Base-by-base conservation (phyloP, 306 rosid genomes). In the Comarum palustre region DNA sequence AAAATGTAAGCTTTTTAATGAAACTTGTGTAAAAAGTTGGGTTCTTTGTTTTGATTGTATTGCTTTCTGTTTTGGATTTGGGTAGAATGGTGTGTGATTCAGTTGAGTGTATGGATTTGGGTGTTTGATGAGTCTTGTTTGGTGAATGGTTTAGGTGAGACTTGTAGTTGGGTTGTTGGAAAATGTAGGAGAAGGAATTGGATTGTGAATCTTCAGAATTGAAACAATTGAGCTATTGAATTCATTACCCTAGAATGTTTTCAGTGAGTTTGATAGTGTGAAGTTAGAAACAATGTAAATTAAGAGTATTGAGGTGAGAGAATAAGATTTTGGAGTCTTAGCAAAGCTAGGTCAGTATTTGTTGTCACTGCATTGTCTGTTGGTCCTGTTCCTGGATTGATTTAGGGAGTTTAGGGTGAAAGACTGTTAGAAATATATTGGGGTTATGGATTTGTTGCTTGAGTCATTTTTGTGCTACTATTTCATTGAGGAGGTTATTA, bases 1-100 rank as follows among this genome's bases (percentile, higher is more conserved):
- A 78, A 79, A 80, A 82, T 82, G 98, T 90, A 80, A 84, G 90
- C 77, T 80, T 71, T 75, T 46, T 51, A 6, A 13, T 11, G 36
- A 3, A 64, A 20, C n/a, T 0, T 66, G 34, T 51, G 12, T 34
- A 45, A 10, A 9, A 19, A 66, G 55, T 41, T 43, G 79, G 50
- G 61, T 52, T 58, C 80, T 81, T 76, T 39, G 8, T 48, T 62
- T 43, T 47, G 22, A 13, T n/a, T 43, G 3, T 63, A 15, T 48
- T 71, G 68, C 63, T 50, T 82, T 78, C 9, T 71, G 64, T 73
- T 77, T 65, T 55, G 25, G 8, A 45, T 61, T 38, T 74, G 71
- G 17, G 71, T 47, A 51, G 66, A 29, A 16, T 36, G 20, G 5
- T 51, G 4, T 41, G 0, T 78, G 38, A 29, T 31, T 55, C 41